Conservation (phyloP, 495 filamentous ascomycete species). For the Penicillium verhagenii region DNA sequence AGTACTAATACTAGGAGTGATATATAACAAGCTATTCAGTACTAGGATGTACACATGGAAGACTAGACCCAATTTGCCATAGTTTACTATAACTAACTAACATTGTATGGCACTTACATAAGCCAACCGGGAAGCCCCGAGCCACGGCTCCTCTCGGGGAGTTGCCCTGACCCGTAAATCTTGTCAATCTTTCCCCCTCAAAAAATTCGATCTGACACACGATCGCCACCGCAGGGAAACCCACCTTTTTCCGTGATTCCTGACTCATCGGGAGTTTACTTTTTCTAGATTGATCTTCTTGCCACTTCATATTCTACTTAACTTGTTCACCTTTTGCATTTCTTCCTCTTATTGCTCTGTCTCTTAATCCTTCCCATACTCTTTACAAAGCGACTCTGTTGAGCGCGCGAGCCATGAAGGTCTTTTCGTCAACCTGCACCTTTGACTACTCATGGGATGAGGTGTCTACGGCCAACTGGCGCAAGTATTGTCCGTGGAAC, state of each 20-base stretch:
- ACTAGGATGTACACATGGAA: too few relatives aligned
- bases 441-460: constrained; percentile 99
- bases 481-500: constrained; percentile 98
- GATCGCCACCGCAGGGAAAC: constrained; percentile 21
- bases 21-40: background rate
- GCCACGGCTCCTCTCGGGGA: constrained; percentile 14
- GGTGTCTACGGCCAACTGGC: constrained; percentile 98
- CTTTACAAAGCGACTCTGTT: constrained; percentile 1
- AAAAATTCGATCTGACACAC: constrained; percentile 22
- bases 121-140: constrained; percentile 22
- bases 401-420: constrained; percentile 65
- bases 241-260: constrained; percentile 14
- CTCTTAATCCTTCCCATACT: background rate
- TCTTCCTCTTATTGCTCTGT: background rate
- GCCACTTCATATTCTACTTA: background rate
- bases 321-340: background rate
- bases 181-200: background rate
- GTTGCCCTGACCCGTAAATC: constrained; percentile 24
- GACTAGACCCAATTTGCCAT: background rate
- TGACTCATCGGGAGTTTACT: constrained; percentile 1
- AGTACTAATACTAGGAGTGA: background rate
- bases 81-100: too few relatives aligned
- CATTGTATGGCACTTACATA: too few relatives aligned
- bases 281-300: constrained; percentile 1
- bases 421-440: constrained; percentile 82